phyloP scores from a whole-genome alignment of 768 basidiomycete genomes.

The Mrakia frigida region DNA sequence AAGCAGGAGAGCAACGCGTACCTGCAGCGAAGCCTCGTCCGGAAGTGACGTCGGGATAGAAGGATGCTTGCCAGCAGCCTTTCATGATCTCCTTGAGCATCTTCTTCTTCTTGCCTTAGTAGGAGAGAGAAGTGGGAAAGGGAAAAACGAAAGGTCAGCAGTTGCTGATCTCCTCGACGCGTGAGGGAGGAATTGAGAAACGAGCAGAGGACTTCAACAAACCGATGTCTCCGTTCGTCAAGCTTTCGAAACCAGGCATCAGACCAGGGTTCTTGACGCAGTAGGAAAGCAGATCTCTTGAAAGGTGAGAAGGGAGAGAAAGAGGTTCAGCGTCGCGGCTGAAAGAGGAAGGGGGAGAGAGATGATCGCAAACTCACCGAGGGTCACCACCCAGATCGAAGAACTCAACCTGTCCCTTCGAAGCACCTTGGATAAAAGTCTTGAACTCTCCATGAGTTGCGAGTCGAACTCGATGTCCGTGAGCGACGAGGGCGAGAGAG shows the following conservation, averaged over 20 bases:
- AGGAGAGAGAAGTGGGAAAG: neutral
- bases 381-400: conserved; percentile 61
- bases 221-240: conserved; percentile 49
- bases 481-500: conserved; percentile 50
- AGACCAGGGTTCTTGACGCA: conserved; percentile 70
- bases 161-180: too few species aligned
- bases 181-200: neutral
- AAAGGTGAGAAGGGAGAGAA: neutral
- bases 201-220: too few species aligned
- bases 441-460: conserved; percentile 61
- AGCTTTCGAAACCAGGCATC: conserved; percentile 56
- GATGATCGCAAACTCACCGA: conserved; percentile 45
- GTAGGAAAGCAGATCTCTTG: conserved; percentile 54
- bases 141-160: neutral
- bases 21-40: conserved; percentile 51
- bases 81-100: conserved; percentile 51
- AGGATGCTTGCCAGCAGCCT: conserved; percentile 57
- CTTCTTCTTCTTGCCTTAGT: neutral
- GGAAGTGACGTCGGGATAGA: conserved; percentile 50
- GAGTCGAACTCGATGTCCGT: conserved; percentile 59
- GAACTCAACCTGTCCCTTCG: conserved; percentile 52
- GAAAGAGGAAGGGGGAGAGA: neutral
- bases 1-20: too few species aligned
- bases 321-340: neutral
- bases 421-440: conserved; percentile 52